Conservation (phyloP, 352 stramenopile species). For the Globisporangium acanthophoron region DNA sequence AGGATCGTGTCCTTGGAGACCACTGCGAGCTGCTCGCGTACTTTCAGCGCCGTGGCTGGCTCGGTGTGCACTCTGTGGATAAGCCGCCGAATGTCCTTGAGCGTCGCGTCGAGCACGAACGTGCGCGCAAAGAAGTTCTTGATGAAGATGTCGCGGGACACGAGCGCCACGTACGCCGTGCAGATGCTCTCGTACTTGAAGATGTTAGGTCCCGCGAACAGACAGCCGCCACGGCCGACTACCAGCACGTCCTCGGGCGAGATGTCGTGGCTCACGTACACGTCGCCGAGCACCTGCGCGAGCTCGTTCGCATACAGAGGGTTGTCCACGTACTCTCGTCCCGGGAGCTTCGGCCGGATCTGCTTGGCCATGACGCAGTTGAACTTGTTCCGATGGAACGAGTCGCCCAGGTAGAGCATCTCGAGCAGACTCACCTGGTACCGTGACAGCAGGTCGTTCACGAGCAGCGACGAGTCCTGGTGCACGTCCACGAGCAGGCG, state of each 20-base stretch:
- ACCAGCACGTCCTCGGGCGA: conserved; percentile 93
- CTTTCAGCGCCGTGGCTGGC: conserved; percentile 73
- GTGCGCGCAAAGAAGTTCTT: conserved; percentile 97
- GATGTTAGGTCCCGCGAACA: conserved; percentile 94
- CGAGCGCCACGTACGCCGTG: conserved; percentile 94
- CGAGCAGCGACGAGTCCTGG: conserved; percentile 93
- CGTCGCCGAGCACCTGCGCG: conserved; percentile 93
- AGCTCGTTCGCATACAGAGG: conserved; percentile 96
- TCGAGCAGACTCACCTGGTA: conserved; percentile 95
- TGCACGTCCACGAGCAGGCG: conserved; percentile 96
- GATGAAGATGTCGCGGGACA: conserved; percentile 96
- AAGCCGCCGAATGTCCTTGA: conserved; percentile 92
- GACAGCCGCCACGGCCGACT: conserved; percentile 90
- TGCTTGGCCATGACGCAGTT: conserved; percentile 97
- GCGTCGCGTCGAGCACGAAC: conserved; percentile 94
- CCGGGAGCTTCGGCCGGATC: conserved; percentile 94
- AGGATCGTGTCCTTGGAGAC: conserved; percentile 94
- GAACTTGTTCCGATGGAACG: conserved; percentile 95
- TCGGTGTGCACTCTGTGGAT: conserved; percentile 87
- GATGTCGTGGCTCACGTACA: conserved; percentile 92
- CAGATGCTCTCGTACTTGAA: conserved; percentile 94
- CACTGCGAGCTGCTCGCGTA: conserved; percentile 89
- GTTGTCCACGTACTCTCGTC: conserved; percentile 93
- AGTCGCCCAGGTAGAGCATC: conserved; percentile 95
- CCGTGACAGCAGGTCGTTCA: conserved; percentile 94